phyloP scores from a whole-genome alignment of 75 land plant species.

The Selaginella tamariscina region DNA sequence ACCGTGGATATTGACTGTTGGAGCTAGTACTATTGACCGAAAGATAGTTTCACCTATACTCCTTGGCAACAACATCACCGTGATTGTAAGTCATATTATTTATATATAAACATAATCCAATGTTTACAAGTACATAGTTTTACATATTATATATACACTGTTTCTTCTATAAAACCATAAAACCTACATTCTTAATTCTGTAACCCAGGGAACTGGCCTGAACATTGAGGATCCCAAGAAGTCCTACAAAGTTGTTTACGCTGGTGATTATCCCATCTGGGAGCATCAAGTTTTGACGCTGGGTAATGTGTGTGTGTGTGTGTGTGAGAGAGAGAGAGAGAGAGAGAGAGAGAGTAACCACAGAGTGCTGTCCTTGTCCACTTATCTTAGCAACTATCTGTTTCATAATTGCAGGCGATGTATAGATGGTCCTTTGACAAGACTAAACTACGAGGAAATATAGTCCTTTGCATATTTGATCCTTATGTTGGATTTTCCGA shows the following conservation, averaged over 20 bases:
- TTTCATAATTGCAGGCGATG: background rate
- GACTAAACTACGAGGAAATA: background rate
- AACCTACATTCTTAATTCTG: background rate
- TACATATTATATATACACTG: too few species aligned
- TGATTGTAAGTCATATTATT: background rate
- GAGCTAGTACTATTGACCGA: slow-evolving; percentile 1
- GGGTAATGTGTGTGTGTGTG: too few species aligned
- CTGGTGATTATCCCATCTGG: too few species aligned
- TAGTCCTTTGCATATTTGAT: background rate
- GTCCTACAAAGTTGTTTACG: background rate
- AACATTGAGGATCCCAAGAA: background rate
- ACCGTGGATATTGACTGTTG: slow-evolving; percentile 9
- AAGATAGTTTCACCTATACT: background rate
- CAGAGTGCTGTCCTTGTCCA: too few species aligned
- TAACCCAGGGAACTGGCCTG: background rate
- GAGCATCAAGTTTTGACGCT: too few species aligned
- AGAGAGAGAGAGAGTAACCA: too few species aligned
- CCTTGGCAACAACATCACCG: slow-evolving; percentile 10
- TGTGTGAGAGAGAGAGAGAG: too few species aligned
- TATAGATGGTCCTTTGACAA: background rate
- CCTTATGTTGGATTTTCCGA: background rate
- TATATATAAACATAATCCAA: too few species aligned
- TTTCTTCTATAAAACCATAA: too few species aligned
- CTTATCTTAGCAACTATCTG: too few species aligned
- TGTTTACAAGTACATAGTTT: too few species aligned